Evolutionary conservation across 2,329 filamentous ascomycete genomes (phyloP).

Genomic region (Tothia fuscella): DNA sequence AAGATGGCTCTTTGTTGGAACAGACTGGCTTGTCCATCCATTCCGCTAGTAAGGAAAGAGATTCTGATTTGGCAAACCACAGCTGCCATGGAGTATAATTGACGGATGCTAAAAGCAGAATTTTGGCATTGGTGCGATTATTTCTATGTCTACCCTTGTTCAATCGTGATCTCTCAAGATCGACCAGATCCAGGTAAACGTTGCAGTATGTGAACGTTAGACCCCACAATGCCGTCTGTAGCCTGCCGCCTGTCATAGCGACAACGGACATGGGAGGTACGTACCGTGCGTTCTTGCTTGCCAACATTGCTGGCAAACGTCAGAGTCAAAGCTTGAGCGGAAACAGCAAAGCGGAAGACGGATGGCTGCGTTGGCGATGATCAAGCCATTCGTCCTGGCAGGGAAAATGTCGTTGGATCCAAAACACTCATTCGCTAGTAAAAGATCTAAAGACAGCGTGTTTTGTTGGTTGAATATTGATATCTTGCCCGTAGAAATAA

Average conservation of each 20-base stretch:
- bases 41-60: too few relatives aligned
- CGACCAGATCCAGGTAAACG: too few relatives aligned
- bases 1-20: too few relatives aligned
- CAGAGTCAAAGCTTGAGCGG: background rate
- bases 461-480: background rate
- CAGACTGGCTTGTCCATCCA: too few relatives aligned
- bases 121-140: too few relatives aligned
- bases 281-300: constrained; percentile 3
- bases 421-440: background rate
- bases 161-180: too few relatives aligned
- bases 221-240: background rate
- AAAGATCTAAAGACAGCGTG: background rate
- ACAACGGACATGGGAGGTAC: constrained; percentile 3
- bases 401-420: background rate
- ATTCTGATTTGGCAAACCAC: too few relatives aligned
- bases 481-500: background rate
- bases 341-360: background rate
- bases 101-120: too few relatives aligned
- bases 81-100: too few relatives aligned
- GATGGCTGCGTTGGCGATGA: background rate
- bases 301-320: constrained; percentile 1
- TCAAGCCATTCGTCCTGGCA: background rate
- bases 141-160: too few relatives aligned
- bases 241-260: background rate
- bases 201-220: too few relatives aligned